Percentiles rank a stretch among this genome's conserved stretches.
These are phyloP conservation scores for Candida mesenterica DNA, from an alignment of 1,139 yeast species.

Conservation along the genomic window DNA sequence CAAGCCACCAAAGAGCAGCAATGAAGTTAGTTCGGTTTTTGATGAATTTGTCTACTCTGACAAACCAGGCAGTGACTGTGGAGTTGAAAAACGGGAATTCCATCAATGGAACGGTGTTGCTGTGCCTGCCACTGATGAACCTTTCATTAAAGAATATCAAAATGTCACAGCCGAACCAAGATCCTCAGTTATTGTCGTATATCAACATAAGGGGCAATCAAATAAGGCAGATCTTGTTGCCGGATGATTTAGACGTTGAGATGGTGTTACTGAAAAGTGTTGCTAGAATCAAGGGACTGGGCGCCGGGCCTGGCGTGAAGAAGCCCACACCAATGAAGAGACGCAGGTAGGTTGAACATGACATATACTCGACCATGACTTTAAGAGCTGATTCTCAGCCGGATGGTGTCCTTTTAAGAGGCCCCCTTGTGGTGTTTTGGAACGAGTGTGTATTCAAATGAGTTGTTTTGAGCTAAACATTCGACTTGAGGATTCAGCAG, in stretches of 20 bases:
- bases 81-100: slow-evolving; percentile 83
- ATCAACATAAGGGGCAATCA: slow-evolving; percentile 90
- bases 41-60: slow-evolving; percentile 67
- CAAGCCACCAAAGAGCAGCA: not conserved
- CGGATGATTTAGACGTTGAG: slow-evolving; percentile 86
- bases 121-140: slow-evolving; percentile 93
- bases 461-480: too few species aligned
- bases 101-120: slow-evolving; percentile 52
- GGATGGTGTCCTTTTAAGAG: too few species aligned
- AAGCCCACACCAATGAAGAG: slow-evolving; percentile 18
- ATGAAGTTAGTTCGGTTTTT: slow-evolving; percentile 64
- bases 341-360: slow-evolving; percentile 21
- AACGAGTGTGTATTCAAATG: too few species aligned
- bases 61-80: slow-evolving; percentile 84
- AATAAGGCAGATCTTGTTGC: slow-evolving; percentile 78
- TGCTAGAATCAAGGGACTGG: slow-evolving; percentile 38
- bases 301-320: slow-evolving; percentile 39
- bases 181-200: slow-evolving; percentile 71
- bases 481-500: too few species aligned
- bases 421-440: too few species aligned
- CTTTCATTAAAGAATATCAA: slow-evolving; percentile 80
- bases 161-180: slow-evolving; percentile 69
- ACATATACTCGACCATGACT: too few species aligned
- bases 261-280: slow-evolving; percentile 54
- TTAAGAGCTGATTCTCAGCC: too few species aligned